phyloP scores from a whole-genome alignment of 1,139 yeast species.

The Candida labiduridarum region DNA sequence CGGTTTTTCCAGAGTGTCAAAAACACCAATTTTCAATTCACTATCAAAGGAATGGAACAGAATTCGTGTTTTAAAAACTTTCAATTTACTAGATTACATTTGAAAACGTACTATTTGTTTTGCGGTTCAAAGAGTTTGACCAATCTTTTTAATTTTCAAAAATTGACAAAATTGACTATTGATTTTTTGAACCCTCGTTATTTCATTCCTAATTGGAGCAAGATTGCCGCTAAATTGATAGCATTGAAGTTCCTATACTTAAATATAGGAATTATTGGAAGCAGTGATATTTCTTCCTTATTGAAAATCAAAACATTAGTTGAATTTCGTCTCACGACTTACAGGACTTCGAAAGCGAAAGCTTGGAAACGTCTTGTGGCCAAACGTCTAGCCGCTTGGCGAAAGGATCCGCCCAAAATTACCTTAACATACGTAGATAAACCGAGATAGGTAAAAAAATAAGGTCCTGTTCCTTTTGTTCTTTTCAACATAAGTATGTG shows the following conservation, averaged over 20 bases:
- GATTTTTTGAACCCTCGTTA: neutral
- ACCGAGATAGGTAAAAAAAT: neutral
- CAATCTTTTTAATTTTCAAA: constrained; percentile 3
- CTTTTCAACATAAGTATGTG: no score
- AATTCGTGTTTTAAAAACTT: constrained; percentile 2
- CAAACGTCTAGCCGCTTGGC: neutral
- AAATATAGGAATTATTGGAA: neutral
- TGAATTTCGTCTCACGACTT: constrained; percentile 3
- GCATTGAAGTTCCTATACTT: neutral
- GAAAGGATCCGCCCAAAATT: neutral
- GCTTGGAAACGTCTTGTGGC: neutral
- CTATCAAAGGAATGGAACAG: neutral
- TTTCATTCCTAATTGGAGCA: neutral
- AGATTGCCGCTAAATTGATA: neutral
- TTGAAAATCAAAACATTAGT: neutral
- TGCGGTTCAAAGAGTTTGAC: neutral
- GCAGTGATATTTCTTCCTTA: neutral
- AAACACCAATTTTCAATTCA: constrained; percentile 4
- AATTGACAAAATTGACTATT: constrained; percentile 1
- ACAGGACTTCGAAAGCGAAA: neutral
- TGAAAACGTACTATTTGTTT: constrained; percentile 3
- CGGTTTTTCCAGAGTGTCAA: neutral
- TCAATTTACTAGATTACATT: constrained; percentile 3
- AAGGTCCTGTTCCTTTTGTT: neutral
- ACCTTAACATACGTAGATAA: neutral